A percentile compares a stretch with the other conserved stretches of the same genome.
Conservation (phyloP, 345 rosid species). For the Melaleuca alternifolia region DNA sequence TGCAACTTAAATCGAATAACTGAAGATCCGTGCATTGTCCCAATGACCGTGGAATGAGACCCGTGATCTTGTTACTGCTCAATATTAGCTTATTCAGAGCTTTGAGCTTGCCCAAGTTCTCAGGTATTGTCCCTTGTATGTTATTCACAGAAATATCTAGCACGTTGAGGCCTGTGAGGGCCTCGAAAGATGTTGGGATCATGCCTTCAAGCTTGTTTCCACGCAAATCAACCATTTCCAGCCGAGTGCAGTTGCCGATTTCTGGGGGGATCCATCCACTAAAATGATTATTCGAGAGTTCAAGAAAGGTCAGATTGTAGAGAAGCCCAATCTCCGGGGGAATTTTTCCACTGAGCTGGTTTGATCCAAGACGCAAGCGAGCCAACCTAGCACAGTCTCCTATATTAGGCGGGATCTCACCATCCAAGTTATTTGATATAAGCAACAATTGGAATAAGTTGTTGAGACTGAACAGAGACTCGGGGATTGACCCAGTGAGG, state of each 20-base stretch:
- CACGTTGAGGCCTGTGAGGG: slow-evolving; percentile 34
- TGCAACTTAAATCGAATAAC: slow-evolving; percentile 51
- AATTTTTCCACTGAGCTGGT: slow-evolving; percentile 36
- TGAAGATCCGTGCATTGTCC: slow-evolving; percentile 52
- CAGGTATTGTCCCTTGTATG: slow-evolving; percentile 36
- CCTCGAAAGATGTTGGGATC: slow-evolving; percentile 41
- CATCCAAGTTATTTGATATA: slow-evolving; percentile 48
- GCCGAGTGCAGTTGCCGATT: slow-evolving; percentile 43
- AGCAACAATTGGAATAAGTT: slow-evolving; percentile 45
- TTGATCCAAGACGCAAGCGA: slow-evolving; percentile 51
- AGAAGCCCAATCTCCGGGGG: slow-evolving; percentile 43
- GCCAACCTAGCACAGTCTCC: slow-evolving; percentile 46
- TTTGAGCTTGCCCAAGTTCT: slow-evolving; percentile 40
- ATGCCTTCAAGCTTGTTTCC: slow-evolving; percentile 32
- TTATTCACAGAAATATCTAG: slow-evolving; percentile 47
- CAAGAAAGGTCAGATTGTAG: slow-evolving; percentile 44
- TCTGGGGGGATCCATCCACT: slow-evolving; percentile 41
- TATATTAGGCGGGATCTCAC: slow-evolving; percentile 41
- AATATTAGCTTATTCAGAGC: slow-evolving; percentile 45
- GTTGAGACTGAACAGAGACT: slow-evolving; percentile 43
- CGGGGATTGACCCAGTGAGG: slow-evolving; percentile 49
- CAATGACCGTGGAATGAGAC: slow-evolving; percentile 44
- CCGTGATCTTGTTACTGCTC: slow-evolving; percentile 38
- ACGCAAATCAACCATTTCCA: slow-evolving; percentile 55
- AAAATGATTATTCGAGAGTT: slow-evolving; percentile 44